Evolutionary conservation across 1,284 basidiomycete genomes (phyloP), one percentile per base, ranked within the genome.

Genomic region (Boletus sp.): DNA sequence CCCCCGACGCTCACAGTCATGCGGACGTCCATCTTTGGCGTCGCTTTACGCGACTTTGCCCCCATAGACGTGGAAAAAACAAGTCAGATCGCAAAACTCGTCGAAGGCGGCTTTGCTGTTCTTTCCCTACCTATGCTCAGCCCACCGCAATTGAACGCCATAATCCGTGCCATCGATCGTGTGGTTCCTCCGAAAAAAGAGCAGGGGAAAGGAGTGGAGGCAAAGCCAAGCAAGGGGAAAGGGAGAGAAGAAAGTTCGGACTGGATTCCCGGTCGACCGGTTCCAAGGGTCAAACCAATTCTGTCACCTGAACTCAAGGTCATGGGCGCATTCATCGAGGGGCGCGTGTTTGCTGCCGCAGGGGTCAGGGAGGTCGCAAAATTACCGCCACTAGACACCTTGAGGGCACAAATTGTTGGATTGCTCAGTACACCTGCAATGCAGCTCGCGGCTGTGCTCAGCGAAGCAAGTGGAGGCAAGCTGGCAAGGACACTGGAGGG

Each of bases 401-500:
- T 93, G 66, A 77, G 87, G 55, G 86, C 87, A 23, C 91, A 94
- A 73, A 81, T 94, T 60, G 84, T 92, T 27, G 91, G 91, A 19
- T 65, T 94, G 73, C 72, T 94, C 63, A 88, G 86, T 61, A 80
- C 87, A 23, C 91, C 91, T 55, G 86, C 85, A 23, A 78, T 81
- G 56, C 90, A 92, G 74, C 75, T 93, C 33, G 84, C 88, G 4
- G 85, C 80, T 54, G 82, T 92, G 43, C 74, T 93, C 59, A 83
- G 83, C 64, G 83, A 90, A 76, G 91, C 90, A 56, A 81, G 87
- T 69, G 91, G 91, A 64, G 91, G 88, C 27, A 83, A 80, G 71
- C 70, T 93, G 69, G 86, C 87, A 60, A 82, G 91, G 78, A 90
- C 89, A 47, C 72, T 93, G 72, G 90, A 93, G 67, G 91, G 91